Conservation (phyloP, 2,329 filamentous ascomycete genomes). For the Verticillium isaacii region DNA sequence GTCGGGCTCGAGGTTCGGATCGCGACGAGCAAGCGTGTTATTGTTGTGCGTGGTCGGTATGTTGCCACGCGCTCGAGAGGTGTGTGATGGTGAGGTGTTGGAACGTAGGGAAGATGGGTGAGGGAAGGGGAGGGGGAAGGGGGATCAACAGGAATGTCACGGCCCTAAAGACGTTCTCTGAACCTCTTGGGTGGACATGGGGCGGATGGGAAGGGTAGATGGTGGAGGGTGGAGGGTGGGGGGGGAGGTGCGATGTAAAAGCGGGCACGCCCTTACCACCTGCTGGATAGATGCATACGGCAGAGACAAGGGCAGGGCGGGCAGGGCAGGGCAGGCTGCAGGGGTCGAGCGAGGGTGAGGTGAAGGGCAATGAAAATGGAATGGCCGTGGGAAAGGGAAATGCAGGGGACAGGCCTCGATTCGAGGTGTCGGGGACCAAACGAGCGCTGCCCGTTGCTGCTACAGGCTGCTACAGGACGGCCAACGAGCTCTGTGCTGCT, state of each 20-base stretch:
- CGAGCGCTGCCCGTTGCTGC: constrained; percentile 8
- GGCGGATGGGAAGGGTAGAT: constrained; percentile 13
- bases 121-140: background rate
- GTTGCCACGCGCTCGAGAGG: constrained; percentile 1
- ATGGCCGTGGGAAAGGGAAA: background rate
- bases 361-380: background rate
- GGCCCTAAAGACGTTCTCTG: background rate
- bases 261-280: constrained; percentile 10
- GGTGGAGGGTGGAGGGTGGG: constrained; percentile 12
- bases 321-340: background rate
- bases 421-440: constrained; percentile 13
- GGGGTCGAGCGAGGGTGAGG: background rate
- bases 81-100: background rate
- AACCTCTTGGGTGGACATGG: constrained; percentile 2
- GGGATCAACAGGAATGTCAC: constrained; percentile 2
- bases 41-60: constrained; percentile 27
- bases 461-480: too few relatives aligned
- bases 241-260: constrained; percentile 9
- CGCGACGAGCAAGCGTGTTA: constrained; percentile 20
- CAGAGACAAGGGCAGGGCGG: background rate
- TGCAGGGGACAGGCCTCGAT: constrained; percentile 13
- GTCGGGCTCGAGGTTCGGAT: background rate
- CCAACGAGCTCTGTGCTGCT: background rate
- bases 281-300: constrained; percentile 13
- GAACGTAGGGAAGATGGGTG: constrained; percentile 3